A percentile compares a stretch with the other conserved stretches of the same genome.
Conservation (phyloP, 2,329 filamentous ascomycete species). For the Dactylellina parvicollis region DNA sequence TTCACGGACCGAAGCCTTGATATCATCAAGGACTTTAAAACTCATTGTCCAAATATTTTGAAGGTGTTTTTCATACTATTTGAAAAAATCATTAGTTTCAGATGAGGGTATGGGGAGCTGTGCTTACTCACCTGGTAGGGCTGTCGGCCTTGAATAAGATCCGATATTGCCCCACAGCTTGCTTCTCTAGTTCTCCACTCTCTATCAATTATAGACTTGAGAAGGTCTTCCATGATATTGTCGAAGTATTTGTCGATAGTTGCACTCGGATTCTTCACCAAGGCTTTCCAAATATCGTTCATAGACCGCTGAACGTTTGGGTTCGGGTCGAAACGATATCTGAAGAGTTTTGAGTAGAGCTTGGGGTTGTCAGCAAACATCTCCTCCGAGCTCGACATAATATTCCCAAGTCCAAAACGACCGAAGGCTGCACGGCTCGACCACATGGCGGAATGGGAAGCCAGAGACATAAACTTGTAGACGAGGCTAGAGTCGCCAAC, state of each 20-base stretch:
- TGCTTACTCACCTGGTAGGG: conserved; percentile 29
- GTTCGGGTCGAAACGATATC: conserved; percentile 95
- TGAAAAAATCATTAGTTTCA: conserved; percentile 44
- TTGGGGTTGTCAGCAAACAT: conserved; percentile 83
- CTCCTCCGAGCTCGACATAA: conserved; percentile 83
- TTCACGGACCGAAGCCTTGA: conserved; percentile 86
- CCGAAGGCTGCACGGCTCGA: conserved; percentile 96
- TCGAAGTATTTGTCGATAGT: conserved; percentile 86
- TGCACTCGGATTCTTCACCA: conserved; percentile 86
- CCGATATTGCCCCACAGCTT: conserved; percentile 86
- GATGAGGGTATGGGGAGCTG: conserved; percentile 61
- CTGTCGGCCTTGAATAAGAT: conserved; percentile 81
- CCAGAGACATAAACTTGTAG: conserved; percentile 98
- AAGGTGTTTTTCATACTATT: conserved; percentile 84
- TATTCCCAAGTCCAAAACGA: conserved; percentile 88
- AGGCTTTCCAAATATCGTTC: conserved; percentile 95
- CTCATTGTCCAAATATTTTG: conserved; percentile 84
- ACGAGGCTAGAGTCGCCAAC: conserved; percentile 95
- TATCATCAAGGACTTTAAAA: conserved; percentile 93
- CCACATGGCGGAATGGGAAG: conserved; percentile 96
- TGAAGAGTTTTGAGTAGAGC: conserved; percentile 91
- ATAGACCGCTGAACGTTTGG: conserved; percentile 91
- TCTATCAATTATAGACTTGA: conserved; percentile 84
- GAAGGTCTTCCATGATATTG: conserved; percentile 84
- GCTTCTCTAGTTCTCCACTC: conserved; percentile 96